These are phyloP conservation scores for Verticillium nonalfalfae DNA, from an alignment of 2,329 filamentous ascomycete genomes.

Conservation along the genomic window DNA sequence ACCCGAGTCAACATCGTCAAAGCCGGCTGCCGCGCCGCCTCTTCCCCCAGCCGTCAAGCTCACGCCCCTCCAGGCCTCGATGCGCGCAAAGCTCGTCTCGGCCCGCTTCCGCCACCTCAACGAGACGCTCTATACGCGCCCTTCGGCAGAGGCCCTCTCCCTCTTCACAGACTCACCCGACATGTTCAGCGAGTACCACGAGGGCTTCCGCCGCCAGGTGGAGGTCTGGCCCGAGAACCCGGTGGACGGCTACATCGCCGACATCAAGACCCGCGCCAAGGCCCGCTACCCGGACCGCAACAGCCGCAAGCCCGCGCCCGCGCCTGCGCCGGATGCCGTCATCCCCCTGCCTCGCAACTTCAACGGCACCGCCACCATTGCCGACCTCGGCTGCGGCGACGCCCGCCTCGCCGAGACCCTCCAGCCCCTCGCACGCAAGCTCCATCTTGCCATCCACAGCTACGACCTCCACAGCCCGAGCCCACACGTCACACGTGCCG, in stretches of 20 bases:
- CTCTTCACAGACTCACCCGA: constrained; percentile 82
- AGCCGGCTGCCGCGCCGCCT: constrained; percentile 18
- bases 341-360: constrained; percentile 63
- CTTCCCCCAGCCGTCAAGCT: constrained; percentile 52
- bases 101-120: constrained; percentile 97
- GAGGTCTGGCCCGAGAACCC: constrained; percentile 96
- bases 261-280: constrained; percentile 63
- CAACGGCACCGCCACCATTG: constrained; percentile 65
- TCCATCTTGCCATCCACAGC: constrained; percentile 70
- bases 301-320: constrained; percentile 14
- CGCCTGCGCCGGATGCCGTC: constrained; percentile 19
- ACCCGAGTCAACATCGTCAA: constrained; percentile 36
- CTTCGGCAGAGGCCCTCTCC: constrained; percentile 73
- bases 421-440: constrained; percentile 53
- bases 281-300: constrained; percentile 25
- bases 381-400: constrained; percentile 91
- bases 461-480: constrained; percentile 81
- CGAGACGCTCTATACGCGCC: constrained; percentile 89
- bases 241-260: constrained; percentile 75
- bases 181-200: constrained; percentile 94
- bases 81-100: constrained; percentile 91
- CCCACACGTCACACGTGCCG: constrained; percentile 75
- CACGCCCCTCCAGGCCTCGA: constrained; percentile 86
- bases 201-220: constrained; percentile 92
- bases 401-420: constrained; percentile 71